Evolutionary conservation across 805 yeast genomes (phyloP), one percentile per base, ranked within the genome.

Genomic region (Clavispora carvajalis): DNA sequence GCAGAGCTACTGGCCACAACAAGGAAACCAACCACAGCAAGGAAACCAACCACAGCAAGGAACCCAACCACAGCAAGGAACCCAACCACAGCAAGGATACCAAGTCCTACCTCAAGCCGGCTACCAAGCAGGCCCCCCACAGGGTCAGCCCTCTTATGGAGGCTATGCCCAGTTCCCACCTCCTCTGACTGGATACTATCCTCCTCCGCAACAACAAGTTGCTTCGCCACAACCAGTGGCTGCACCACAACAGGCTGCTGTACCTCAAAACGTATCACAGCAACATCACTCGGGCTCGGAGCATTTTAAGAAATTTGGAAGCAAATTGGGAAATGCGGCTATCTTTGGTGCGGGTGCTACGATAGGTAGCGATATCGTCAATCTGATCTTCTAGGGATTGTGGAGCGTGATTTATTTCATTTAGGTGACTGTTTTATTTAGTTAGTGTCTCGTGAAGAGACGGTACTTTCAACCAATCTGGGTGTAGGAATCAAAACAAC

Each of bases 311-410:
- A 81, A 74, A 54, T 77, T 86, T 51, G 95, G 95, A 19, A 73
- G 85, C 47, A 83, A 86, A 62, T 66, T 90, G 44, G 96, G 95
- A 44, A 80, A 88, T 51, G 95, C 97, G n/a, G 90, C 95, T 25
- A 78, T 90, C 36, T 91, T 88, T 50, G 97, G 97, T 63, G 96
- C 95, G 8, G 98, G 98, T 70, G 95, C 97, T 29, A 82, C 96
- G 1, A 71, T 90, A 40, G 98, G 98, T 56, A 74, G 86, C 34
- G 88, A 85, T 54, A 53, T 91, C 38, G 86, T 90, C 30, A 79
- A 84, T 54, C 74, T 85, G 33, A 82, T 86, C 44, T 80, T 83
- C 52, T 80, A 63, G 58, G 17, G 7, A 11, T 22, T 5, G 10
- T 5, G 23, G 23, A 11, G n/a, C n/a, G n/a, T n/a, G n/a, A n/a